Percentiles rank a stretch among this genome's conserved stretches.
Conservation (phyloP, 148 eudicot species). For the Rhododendron williamsianum region DNA sequence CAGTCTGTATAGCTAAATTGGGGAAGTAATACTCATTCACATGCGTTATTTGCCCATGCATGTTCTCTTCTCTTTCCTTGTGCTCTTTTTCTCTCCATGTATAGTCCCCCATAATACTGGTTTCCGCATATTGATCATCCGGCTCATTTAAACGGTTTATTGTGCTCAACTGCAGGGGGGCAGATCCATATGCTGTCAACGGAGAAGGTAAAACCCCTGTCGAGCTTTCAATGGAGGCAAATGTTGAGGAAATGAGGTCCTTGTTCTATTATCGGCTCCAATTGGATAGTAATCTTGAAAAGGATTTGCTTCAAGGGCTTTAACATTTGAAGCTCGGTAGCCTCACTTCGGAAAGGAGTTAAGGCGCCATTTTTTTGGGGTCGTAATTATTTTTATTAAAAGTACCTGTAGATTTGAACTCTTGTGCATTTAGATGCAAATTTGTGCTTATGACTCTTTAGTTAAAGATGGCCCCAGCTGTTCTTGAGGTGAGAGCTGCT, state of each 20-base stretch:
- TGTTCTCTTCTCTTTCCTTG: background rate
- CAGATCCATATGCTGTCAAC: slow-evolving; percentile 56
- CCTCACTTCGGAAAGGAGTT: slow-evolving; percentile 15
- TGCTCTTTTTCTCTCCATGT: background rate
- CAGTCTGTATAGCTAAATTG: background rate
- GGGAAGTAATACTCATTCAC: background rate
- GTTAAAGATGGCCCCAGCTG: background rate
- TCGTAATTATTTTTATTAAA: background rate
- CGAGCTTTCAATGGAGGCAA: slow-evolving; percentile 60
- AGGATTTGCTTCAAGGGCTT: slow-evolving; percentile 5
- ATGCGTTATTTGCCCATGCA: background rate
- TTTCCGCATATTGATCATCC: background rate
- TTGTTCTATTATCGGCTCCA: slow-evolving; percentile 49
- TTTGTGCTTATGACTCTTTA: background rate
- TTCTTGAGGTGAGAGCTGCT: slow-evolving; percentile 13
- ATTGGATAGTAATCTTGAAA: slow-evolving; percentile 26
- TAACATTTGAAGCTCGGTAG: slow-evolving; percentile 16
- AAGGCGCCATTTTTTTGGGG: background rate
- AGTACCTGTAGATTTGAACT: background rate
- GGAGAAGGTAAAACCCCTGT: slow-evolving; percentile 58
- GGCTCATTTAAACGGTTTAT: background rate
- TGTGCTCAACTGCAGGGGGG: slow-evolving; percentile 58
- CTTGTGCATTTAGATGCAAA: background rate
- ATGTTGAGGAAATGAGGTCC: slow-evolving; percentile 69
- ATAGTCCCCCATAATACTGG: background rate